phyloP scores from a whole-genome alignment of 306 rosid genomes.

The Crotalaria pallida region DNA sequence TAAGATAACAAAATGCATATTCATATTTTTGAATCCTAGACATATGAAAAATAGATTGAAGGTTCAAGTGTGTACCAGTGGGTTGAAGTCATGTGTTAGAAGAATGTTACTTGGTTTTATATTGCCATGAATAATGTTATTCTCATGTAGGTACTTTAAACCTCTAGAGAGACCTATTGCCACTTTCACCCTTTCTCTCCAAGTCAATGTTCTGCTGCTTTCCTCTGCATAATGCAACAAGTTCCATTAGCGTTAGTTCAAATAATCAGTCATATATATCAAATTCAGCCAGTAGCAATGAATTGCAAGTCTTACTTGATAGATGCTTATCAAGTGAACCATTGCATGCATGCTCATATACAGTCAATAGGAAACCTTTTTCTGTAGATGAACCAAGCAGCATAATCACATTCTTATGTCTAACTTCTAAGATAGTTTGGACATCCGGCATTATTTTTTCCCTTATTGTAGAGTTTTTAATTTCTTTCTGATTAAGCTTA shows the following conservation, averaged over 20 bases:
- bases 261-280: neutral
- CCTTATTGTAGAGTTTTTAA: slow-evolving; percentile 45
- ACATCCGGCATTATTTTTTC: slow-evolving; percentile 54
- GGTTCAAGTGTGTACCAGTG: slow-evolving; percentile 52
- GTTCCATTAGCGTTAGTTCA: neutral
- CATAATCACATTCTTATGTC: slow-evolving; percentile 67
- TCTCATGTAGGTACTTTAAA: slow-evolving; percentile 56
- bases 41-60: slow-evolving; percentile 1
- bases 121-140: slow-evolving; percentile 69
- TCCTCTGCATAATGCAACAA: slow-evolving; percentile 43
- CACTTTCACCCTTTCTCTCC: slow-evolving; percentile 64
- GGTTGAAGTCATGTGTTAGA: slow-evolving; percentile 61
- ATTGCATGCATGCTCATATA: slow-evolving; percentile 74
- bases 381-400: slow-evolving; percentile 59
- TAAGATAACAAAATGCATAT: neutral
- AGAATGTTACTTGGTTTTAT: slow-evolving; percentile 76
- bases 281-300: neutral
- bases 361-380: slow-evolving; percentile 47
- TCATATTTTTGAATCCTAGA: neutral
- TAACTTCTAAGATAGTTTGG: slow-evolving; percentile 54
- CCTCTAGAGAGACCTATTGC: slow-evolving; percentile 69
- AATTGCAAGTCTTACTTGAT: slow-evolving; percentile 51
- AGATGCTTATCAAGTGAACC: slow-evolving; percentile 67
- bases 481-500: slow-evolving; percentile 71
- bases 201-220: slow-evolving; percentile 38